phyloP scores from a whole-genome alignment of 257 asterid genomes.

The Solanum chilense region DNA sequence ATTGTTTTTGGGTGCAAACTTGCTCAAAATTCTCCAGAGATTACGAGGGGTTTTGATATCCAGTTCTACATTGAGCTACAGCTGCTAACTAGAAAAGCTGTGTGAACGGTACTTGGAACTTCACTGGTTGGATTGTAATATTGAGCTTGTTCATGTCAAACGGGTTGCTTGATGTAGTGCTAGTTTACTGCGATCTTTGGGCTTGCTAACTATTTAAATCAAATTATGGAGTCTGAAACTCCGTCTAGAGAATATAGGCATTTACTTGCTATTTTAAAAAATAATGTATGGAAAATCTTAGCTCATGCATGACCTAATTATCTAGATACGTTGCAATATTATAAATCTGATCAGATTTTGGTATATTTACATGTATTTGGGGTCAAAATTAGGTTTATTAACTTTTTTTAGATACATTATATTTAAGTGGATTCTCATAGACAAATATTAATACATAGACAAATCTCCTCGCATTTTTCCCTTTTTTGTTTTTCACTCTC shows the following conservation, averaged over 20 bases:
- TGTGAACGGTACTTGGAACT: not conserved
- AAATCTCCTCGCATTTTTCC: no score
- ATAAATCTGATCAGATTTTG: no score
- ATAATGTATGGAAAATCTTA: no score
- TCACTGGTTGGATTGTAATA: constrained; percentile 12
- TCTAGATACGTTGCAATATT: no score
- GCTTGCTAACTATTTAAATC: constrained; percentile 10
- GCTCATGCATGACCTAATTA: no score
- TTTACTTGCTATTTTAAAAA: no score
- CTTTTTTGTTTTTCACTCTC: no score
- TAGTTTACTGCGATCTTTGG: constrained; percentile 1
- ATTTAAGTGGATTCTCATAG: no score
- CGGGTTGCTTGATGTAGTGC: constrained; percentile 11
- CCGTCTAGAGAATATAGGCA: not conserved
- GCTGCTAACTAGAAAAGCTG: not conserved
- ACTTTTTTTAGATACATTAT: no score
- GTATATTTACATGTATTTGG: no score
- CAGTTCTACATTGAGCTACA: not conserved
- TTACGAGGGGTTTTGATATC: not conserved
- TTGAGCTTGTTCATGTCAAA: constrained; percentile 5
- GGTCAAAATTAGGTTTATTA: no score
- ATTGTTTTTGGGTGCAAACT: not conserved
- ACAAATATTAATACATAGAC: no score
- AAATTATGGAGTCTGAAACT: not conserved
- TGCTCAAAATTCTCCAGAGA: not conserved